phyloP scores from a whole-genome alignment of 2,329 filamentous ascomycete genomes.

The Paraconiothyrium brasiliense region DNA sequence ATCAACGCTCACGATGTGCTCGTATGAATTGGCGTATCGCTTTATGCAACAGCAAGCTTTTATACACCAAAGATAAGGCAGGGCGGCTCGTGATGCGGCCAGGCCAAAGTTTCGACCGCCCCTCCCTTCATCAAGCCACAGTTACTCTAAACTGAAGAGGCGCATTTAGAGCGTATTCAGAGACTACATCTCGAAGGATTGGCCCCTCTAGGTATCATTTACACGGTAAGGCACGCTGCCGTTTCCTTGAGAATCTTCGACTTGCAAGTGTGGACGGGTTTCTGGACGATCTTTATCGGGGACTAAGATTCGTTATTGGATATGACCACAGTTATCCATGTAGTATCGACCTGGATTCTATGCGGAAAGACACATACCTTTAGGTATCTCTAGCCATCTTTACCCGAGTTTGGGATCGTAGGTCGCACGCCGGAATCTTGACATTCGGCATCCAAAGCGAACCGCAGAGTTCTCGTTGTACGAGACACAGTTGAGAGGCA shows the following conservation, averaged over 20 bases:
- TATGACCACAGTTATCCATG: background rate
- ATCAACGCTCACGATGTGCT: background rate
- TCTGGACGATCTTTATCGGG: background rate
- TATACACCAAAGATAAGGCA: constrained; percentile 5
- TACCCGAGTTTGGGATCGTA: background rate
- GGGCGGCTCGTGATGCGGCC: constrained; percentile 9
- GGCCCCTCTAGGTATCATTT: background rate
- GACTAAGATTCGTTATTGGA: background rate
- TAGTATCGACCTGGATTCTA: background rate
- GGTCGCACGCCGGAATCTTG: background rate
- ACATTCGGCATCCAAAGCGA: background rate
- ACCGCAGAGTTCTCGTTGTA: background rate
- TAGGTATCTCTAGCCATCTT: background rate
- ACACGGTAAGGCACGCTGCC: background rate
- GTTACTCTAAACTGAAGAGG: constrained; percentile 19
- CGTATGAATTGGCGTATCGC: background rate
- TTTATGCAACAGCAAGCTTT: background rate
- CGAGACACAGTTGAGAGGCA: background rate
- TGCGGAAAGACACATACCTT: background rate
- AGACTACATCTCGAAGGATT: background rate
- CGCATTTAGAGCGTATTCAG: constrained; percentile 8
- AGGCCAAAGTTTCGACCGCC: constrained; percentile 13
- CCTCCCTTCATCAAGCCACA: constrained; percentile 16
- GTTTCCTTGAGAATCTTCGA: background rate
- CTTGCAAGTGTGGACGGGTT: background rate